Conservation (phyloP, 2,329 filamentous ascomycete species). For the Metarhizium album region DNA sequence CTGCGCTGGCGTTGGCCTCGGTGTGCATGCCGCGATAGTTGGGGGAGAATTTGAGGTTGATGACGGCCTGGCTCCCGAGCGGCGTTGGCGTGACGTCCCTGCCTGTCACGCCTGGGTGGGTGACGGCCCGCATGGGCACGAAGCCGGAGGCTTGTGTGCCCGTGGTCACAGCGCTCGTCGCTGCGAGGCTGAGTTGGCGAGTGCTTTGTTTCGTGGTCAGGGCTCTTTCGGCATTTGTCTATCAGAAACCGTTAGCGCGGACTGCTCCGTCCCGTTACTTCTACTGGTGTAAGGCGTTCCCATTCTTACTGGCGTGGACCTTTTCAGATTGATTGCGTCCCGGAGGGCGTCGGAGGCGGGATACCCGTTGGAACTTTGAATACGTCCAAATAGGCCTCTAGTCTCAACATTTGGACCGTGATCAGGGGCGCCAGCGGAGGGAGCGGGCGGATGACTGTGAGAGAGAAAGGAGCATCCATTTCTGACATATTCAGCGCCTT, state of each 20-base stretch:
- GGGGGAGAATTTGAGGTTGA: constrained; percentile 18
- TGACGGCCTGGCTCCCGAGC: constrained; percentile 1
- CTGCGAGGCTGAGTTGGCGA: background rate
- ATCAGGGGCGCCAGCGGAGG: background rate
- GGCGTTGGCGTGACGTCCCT: constrained; percentile 4
- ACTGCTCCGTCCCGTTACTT: background rate
- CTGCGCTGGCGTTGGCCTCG: constrained; percentile 23
- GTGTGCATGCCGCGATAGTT: constrained; percentile 27
- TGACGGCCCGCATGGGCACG: constrained; percentile 14
- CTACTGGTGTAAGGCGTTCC: background rate
- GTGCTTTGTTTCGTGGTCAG: background rate
- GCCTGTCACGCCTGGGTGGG: constrained; percentile 8
- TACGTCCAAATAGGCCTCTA: background rate
- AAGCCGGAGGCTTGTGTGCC: constrained; percentile 6
- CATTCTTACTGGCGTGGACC: background rate
- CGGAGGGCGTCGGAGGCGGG: background rate
- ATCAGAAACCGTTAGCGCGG: background rate
- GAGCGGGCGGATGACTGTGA: background rate
- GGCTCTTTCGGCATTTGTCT: background rate
- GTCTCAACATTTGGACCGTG: background rate
- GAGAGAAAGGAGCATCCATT: background rate
- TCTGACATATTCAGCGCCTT: no score
- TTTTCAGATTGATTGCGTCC: background rate
- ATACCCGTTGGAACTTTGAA: background rate
- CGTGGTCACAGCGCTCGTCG: background rate